These are phyloP conservation scores for Ophiosphaerella herpotricha DNA, from an alignment of 2,329 filamentous ascomycete species.

Conservation along the genomic window DNA sequence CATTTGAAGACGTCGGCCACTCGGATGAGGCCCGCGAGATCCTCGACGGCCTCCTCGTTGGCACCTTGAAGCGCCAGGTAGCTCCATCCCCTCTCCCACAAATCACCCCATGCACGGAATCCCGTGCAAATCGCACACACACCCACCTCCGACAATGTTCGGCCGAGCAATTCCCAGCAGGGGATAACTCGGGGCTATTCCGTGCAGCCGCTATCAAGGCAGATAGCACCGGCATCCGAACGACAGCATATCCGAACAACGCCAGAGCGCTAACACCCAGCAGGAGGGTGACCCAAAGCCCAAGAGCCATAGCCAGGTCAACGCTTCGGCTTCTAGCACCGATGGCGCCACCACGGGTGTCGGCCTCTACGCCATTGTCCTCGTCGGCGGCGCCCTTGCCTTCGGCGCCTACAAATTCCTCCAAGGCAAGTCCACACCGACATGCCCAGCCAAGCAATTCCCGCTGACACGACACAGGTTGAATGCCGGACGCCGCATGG, in stretches of 20 bases:
- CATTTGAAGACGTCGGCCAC: constrained; percentile 99
- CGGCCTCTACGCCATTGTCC: constrained; percentile 78
- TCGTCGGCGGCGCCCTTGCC: constrained; percentile 75
- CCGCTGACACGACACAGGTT: not conserved
- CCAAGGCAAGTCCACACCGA: constrained; percentile 55
- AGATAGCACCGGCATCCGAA: not conserved
- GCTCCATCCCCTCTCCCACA: not conserved
- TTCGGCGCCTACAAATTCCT: constrained; percentile 88
- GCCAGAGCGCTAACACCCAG: constrained; percentile 5
- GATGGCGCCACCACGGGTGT: constrained; percentile 67
- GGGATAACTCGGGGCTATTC: constrained; percentile 25
- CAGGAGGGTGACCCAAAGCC: constrained; percentile 77
- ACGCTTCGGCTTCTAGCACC: constrained; percentile 54
- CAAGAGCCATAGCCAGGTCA: constrained; percentile 59
- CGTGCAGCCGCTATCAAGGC: constrained; percentile 2
- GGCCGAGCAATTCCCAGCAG: not conserved
- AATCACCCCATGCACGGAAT: not conserved
- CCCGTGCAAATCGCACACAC: not conserved
- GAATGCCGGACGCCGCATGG: not conserved
- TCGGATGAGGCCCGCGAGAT: constrained; percentile 97
- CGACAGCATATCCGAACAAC: not conserved
- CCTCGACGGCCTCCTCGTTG: constrained; percentile 60
- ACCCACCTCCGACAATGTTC: not conserved
- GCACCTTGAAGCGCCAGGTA: constrained; percentile 47
- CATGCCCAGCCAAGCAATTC: constrained; percentile 4